Evolutionary conservation across 2,329 filamentous ascomycete genomes (phyloP).

Genomic region (Botrytis squamosa): DNA sequence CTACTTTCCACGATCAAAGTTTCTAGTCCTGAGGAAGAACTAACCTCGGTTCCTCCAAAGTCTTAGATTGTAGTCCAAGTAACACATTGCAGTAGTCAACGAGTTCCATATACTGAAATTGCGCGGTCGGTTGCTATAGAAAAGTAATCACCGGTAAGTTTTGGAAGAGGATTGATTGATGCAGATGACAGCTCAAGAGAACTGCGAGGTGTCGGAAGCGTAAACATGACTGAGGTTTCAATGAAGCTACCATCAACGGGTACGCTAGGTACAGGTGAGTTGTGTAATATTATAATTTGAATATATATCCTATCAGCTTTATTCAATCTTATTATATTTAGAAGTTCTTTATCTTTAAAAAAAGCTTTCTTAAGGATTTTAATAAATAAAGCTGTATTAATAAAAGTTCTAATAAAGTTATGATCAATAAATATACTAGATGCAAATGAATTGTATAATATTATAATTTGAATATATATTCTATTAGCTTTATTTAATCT

Average conservation of each 20-base stretch:
- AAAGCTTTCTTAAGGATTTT: neutral
- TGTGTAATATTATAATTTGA: neutral
- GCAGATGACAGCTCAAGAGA: neutral
- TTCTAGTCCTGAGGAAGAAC: neutral
- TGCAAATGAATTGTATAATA: neutral
- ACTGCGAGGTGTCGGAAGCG: neutral
- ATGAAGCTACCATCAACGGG: constrained; percentile 2
- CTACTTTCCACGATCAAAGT: neutral
- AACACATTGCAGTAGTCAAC: neutral
- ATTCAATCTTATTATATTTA: neutral
- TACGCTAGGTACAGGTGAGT: neutral
- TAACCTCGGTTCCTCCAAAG: neutral
- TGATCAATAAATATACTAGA: too few relatives aligned
- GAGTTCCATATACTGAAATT: neutral
- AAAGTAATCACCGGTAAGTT: neutral
- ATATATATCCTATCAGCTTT: neutral
- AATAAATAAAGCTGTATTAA: neutral
- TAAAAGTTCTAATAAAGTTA: neutral
- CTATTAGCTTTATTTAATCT: neutral
- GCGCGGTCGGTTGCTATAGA: neutral
- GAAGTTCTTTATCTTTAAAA: neutral
- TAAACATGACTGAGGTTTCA: neutral
- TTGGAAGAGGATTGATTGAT: neutral
- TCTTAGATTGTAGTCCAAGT: neutral
- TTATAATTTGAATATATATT: neutral